phyloP scores from a whole-genome alignment of 306 rosid genomes.

The Astragalus membranaceus region DNA sequence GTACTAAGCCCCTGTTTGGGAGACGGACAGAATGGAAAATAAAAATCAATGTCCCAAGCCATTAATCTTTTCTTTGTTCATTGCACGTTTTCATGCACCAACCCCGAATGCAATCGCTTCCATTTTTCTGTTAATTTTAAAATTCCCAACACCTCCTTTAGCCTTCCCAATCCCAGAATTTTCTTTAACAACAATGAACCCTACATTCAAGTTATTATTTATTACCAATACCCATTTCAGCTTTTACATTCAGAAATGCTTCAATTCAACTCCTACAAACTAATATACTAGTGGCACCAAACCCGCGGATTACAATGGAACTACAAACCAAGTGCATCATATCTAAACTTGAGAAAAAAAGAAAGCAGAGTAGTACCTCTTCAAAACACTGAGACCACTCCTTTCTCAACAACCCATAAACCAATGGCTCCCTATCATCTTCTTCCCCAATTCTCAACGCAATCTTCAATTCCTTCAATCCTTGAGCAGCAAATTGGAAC shows the following conservation, averaged over 20 bases:
- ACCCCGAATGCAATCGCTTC: not conserved
- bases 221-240: not conserved
- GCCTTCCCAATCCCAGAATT: not conserved
- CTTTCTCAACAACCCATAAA: constrained; percentile 64
- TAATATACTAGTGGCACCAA: not conserved
- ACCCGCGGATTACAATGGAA: not conserved
- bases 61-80: not conserved
- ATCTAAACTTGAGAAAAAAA: not conserved
- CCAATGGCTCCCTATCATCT: constrained; percentile 62
- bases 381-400: constrained; percentile 83
- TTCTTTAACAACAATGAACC: not conserved
- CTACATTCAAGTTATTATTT: not conserved
- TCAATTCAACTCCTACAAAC: not conserved
- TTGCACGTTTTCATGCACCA: not conserved
- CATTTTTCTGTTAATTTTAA: not conserved
- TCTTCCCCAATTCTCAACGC: constrained; percentile 39
- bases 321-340: not conserved
- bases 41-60: not conserved
- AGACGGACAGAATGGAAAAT: not conserved
- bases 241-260: not conserved
- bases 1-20: not conserved
- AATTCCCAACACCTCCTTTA: not conserved
- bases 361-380: constrained; percentile 44
- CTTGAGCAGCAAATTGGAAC: constrained; percentile 63
- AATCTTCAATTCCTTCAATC: constrained; percentile 53